Evolutionary conservation across 1,284 basidiomycete genomes (phyloP), one percentile per base, ranked within the genome.

Genomic region (Binderoboletus segoi): DNA sequence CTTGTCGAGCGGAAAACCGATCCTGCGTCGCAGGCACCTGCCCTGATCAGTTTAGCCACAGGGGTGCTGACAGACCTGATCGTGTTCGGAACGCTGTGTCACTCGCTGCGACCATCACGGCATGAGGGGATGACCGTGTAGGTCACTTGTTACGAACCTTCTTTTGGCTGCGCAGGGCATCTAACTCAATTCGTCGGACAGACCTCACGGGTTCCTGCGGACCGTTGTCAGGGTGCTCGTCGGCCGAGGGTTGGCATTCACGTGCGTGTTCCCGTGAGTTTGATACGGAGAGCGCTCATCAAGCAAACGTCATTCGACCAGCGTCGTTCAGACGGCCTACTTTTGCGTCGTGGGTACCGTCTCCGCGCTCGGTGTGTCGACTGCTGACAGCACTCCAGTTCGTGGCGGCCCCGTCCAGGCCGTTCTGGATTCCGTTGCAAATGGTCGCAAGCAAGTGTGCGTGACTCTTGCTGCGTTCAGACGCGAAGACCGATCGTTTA

Each of bases 371-470:
- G 8, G 18, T 24, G 23, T 6, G 1, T 1, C 4, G 6, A 3
- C 11, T 43, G 4, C 4, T 64, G 18, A 67, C 8, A 15, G 3
- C 12, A 8, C 12, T 21, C 1, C n/a, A 76, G 75, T 73, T 77
- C 53, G 32, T 74, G 24, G 60, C 63, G 8, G 58, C 65, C n/a
- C 74, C 76, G 1, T 61, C 62, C 12, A 65, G 60, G 38, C 72
- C 62, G 46, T 64, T 62, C 41, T 77, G 75, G 77, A 60, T 77
- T 40, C 63, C 73, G 16, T 56, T 77, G 20, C 71, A 76, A 54
- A 76, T 77, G 69, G 48, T 75, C 15, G 54, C 67, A 8, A 58
- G 64, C 59, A 78, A 76, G 58, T 8, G 75, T 73, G 40, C 12
- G 73, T 62, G 21, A 21, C 23, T 2, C 15, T n/a, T 10, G 12